phyloP scores from a whole-genome alignment of 2,329 filamentous ascomycete genomes.

The Elsinoe ampelina region DNA sequence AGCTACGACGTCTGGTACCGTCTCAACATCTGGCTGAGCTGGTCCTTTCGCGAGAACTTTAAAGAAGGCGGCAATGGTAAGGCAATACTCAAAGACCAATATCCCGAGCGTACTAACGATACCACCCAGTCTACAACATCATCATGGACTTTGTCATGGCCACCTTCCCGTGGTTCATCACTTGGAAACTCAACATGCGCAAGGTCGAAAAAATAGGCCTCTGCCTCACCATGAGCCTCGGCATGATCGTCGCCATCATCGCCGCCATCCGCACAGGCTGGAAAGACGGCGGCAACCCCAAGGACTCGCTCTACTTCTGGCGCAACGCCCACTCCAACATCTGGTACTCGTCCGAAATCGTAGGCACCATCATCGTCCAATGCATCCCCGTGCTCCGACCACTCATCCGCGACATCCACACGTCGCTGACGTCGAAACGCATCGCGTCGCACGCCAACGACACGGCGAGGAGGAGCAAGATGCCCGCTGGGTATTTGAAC shows the following conservation, averaged over 20 bases:
- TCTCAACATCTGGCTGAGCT: conserved; percentile 37
- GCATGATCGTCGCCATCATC: conserved; percentile 42
- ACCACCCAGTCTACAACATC: conserved; percentile 40
- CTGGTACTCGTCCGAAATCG: conserved; percentile 45
- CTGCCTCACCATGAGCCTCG: conserved; percentile 43
- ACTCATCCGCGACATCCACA: conserved; percentile 36
- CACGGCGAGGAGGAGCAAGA: background rate
- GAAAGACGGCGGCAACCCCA: conserved; percentile 41
- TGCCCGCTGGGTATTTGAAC: background rate
- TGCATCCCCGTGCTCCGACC: conserved; percentile 45
- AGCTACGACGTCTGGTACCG: conserved; percentile 42
- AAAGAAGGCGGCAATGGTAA: conserved; percentile 45
- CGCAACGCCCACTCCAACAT: conserved; percentile 39
- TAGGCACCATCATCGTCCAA: conserved; percentile 47
- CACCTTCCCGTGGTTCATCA: conserved; percentile 42
- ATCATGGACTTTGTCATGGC: conserved; percentile 47
- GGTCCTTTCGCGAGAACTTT: conserved; percentile 34
- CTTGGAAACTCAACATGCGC: conserved; percentile 41
- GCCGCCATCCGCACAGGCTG: conserved; percentile 41
- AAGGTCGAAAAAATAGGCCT: conserved; percentile 42
- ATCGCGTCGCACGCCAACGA: conserved; percentile 19
- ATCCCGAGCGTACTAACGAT: conserved; percentile 12
- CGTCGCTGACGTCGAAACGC: conserved; percentile 30
- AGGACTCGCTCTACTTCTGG: conserved; percentile 42
- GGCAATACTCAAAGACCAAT: conserved; percentile 19